Evolutionary conservation across 305 asterid genomes (phyloP).

Genomic region (Solanum aculeatissimum): DNA sequence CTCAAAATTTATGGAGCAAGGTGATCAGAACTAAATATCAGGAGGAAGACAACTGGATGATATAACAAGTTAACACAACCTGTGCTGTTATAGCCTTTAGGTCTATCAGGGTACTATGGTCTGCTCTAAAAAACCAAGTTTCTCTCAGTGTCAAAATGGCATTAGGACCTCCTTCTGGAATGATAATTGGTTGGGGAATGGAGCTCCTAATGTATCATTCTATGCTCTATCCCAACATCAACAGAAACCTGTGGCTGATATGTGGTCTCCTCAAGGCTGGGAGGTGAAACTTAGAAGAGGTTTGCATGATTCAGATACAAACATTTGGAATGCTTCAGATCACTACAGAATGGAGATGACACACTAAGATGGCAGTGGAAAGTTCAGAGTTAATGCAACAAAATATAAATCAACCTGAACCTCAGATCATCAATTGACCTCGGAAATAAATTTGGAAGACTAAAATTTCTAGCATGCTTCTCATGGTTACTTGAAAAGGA

Average conservation of each 20-base stretch:
- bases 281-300: neutral
- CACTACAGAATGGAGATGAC: too few relatives aligned
- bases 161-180: neutral
- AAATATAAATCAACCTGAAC: too few relatives aligned
- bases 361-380: too few relatives aligned
- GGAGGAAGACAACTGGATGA: neutral
- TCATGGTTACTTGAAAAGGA: too few relatives aligned
- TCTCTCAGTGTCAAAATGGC: neutral
- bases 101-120: neutral
- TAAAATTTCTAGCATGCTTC: too few relatives aligned
- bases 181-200: neutral
- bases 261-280: neutral
- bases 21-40: too few relatives aligned
- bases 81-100: neutral
- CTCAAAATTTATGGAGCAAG: too few relatives aligned
- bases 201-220: neutral
- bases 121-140: neutral
- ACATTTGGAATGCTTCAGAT: too few relatives aligned
- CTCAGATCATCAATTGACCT: too few relatives aligned
- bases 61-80: neutral
- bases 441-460: too few relatives aligned
- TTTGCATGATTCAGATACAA: neutral
- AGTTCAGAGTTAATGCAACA: too few relatives aligned
- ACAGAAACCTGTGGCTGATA: neutral
- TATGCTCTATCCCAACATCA: neutral